A percentile compares a stretch with the other conserved stretches of the same genome.
phyloP scores from a whole-genome alignment of 192 early-diverging fungal species.

The Mortierella alpina region DNA sequence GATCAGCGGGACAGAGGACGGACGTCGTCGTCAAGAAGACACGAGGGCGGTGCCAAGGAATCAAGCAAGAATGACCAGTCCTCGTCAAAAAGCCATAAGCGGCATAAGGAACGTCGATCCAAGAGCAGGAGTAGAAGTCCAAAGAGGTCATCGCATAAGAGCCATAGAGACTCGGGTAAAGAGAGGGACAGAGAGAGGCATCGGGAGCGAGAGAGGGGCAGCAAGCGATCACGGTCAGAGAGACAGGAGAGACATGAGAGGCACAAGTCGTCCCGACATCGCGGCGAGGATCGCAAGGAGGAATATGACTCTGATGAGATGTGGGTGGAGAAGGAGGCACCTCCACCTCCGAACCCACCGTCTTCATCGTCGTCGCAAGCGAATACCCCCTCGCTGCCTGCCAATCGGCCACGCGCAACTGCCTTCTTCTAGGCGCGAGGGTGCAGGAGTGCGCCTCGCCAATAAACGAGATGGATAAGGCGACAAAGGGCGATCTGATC shows the following conservation, averaged over 20 bases:
- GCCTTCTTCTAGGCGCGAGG: too few relatives aligned
- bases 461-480: too few relatives aligned
- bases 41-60: not conserved
- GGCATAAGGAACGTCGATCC: slow-evolving; percentile 12
- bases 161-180: not conserved
- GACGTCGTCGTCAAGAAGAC: not conserved
- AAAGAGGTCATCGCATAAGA: slow-evolving; percentile 1
- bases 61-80: not conserved
- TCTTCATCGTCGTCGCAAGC: too few relatives aligned
- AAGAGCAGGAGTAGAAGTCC: slow-evolving; percentile 24
- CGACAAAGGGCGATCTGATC: too few relatives aligned
- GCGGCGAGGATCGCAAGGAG: not conserved
- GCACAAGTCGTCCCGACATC: not conserved
- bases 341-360: too few relatives aligned
- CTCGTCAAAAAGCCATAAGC: slow-evolving; percentile 9
- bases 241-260: not conserved
- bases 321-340: slow-evolving; percentile 26
- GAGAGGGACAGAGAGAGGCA: slow-evolving; percentile 1
- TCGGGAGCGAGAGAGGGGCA: not conserved
- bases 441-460: too few relatives aligned
- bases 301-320: slow-evolving; percentile 5
- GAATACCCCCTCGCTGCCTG: too few relatives aligned
- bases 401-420: too few relatives aligned
- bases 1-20: not conserved
- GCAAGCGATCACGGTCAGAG: slow-evolving; percentile 12